Evolutionary conservation across 441 rosid genomes (phyloP).

Genomic region (Flueggea neowawraea): DNA sequence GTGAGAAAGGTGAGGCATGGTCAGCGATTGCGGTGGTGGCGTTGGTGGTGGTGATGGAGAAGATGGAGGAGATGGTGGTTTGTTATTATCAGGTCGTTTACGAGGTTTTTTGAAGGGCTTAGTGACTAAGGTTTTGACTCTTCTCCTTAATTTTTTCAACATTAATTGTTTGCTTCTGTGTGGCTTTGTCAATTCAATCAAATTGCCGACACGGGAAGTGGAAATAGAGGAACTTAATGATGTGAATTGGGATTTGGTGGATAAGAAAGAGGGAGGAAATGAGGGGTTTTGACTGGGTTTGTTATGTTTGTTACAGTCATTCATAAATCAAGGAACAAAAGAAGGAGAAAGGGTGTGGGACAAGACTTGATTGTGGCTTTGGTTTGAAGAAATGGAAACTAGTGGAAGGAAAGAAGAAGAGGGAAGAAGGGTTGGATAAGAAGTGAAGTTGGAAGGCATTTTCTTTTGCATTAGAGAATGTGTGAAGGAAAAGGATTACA

Average conservation of each 20-base stretch:
- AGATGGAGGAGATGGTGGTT: constrained; percentile 6
- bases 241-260: constrained; percentile 15
- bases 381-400: constrained; percentile 1
- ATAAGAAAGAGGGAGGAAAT: not conserved
- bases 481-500: not conserved
- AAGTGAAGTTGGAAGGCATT: constrained; percentile 19
- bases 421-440: constrained; percentile 16
- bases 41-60: constrained; percentile 18
- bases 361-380: constrained; percentile 3
- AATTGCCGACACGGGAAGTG: not conserved
- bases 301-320: not conserved
- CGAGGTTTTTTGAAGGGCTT: constrained; percentile 48
- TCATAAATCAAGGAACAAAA: not conserved
- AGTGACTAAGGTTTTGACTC: constrained; percentile 29
- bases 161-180: constrained; percentile 18
- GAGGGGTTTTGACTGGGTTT: not conserved
- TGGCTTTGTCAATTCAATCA: not conserved
- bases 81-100: constrained; percentile 5
- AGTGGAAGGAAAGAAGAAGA: not conserved
- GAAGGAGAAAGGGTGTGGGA: not conserved
- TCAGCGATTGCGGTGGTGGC: constrained; percentile 8
- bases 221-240: too few relatives aligned
- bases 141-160: constrained; percentile 38
- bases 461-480: not conserved
- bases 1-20: constrained; percentile 25